Base-by-base conservation (phyloP, 345 rosid genomes). In the Hypericum androsaemum region DNA sequence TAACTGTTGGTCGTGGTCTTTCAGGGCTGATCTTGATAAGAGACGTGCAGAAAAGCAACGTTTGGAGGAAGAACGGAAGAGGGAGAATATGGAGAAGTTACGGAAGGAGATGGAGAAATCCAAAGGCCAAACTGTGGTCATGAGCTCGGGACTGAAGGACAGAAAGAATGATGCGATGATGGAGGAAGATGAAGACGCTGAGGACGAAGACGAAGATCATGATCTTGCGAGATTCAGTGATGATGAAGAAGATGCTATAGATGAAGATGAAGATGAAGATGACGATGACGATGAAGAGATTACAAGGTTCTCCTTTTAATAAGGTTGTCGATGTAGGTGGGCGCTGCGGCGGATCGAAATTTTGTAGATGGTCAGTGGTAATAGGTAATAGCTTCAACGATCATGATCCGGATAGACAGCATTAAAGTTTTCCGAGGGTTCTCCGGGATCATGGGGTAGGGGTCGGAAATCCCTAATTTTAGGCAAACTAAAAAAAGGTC, bases 11-110 rank as follows among this genome's bases (percentile, higher is more conserved):
- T 10, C 38, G 7, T 43, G 42, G 17, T 3, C 10, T 6, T 16
- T 7, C 49, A 82, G 95, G 78, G 80, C 83, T 74, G 95, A 85
- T 46, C 83, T 86, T 10, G 95, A 86, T 69, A 73, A 64, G 71
- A 76, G 89, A 73, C 73, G 74, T 60, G 80, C 74, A n/a, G 95
- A 86, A 56, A 82, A 82, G 63, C 77, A 73, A 60, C 80, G 72
- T 9, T 57, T 86, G 61, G 89, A 82, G 64, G 89, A 80, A 72
- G 86, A 72, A 44, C 73, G 77, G 22, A 71, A 59, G 54, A 75
- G 66, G 54, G 73, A 67, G 41, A 77, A 69, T 74, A 78, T 82
- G 82, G 86, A 82, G 41, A 80, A 69, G 61, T 53, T 85, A 58
- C 80, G 81, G 64, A 80, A 61, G 65, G 89, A 82, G 56, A 82